Percentiles rank a stretch among this genome's conserved stretches.
Evolutionary conservation across 768 basidiomycete species (phyloP).

Genomic region (Agrocybe praecox): DNA sequence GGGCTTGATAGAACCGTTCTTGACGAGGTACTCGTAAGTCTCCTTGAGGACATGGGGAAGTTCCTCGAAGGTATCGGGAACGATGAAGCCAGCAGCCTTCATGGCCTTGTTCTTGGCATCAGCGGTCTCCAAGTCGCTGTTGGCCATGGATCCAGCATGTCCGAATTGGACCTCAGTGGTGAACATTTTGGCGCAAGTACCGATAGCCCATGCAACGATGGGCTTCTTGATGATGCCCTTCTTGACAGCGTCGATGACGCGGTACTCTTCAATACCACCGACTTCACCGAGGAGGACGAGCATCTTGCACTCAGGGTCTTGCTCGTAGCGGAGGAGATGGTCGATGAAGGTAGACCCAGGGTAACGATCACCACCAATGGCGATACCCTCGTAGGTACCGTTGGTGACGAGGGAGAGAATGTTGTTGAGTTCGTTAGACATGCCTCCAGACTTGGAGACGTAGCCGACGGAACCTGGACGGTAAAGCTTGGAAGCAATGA

Average conservation of each 20-base stretch:
- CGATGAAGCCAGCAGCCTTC: conserved; percentile 93
- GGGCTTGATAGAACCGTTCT: conserved; percentile 64
- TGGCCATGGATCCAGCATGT: conserved; percentile 97
- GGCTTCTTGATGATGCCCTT: conserved; percentile 94
- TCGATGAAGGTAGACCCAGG: conserved; percentile 99
- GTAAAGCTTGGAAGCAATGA: conserved; percentile 98
- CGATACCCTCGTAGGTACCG: conserved; percentile 99
- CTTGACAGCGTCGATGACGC: conserved; percentile 97
- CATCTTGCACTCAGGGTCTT: conserved; percentile 98
- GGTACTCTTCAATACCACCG: conserved; percentile 98
- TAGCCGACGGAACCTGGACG: conserved; percentile 97
- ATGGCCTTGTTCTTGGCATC: conserved; percentile 98
- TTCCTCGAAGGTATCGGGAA: conserved; percentile 97
- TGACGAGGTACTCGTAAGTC: conserved; percentile 84
- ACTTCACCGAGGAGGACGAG: conserved; percentile 98
- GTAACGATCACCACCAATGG: conserved; percentile 99
- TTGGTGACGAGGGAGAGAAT: conserved; percentile 96
- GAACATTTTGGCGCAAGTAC: conserved; percentile 99
- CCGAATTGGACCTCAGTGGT: conserved; percentile 99
- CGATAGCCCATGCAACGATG: conserved; percentile 99
- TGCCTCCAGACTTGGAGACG: conserved; percentile 99
- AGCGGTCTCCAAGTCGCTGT: conserved; percentile 96
- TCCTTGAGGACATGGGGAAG: conserved; percentile 83
- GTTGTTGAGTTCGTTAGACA: conserved; percentile 99
- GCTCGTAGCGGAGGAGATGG: conserved; percentile 96